A percentile compares a stretch with the other conserved stretches of the same genome.
These are phyloP conservation scores for Austroboletus festivus DNA, from an alignment of 768 basidiomycete genomes.

Conservation along the genomic window DNA sequence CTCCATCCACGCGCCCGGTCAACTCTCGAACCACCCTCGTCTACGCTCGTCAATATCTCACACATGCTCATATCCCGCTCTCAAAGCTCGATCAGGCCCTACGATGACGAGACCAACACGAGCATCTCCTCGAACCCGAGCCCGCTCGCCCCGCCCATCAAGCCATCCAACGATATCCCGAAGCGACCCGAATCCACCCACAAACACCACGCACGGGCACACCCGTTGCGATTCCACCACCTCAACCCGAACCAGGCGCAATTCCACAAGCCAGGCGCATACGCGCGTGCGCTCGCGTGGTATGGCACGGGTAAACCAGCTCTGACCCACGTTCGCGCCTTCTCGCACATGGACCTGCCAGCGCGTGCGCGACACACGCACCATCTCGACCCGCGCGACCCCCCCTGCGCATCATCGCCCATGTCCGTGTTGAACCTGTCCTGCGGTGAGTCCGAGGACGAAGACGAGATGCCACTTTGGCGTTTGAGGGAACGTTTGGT, in stretches of 20 bases:
- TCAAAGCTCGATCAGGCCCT: constrained; percentile 12
- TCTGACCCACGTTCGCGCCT: no score
- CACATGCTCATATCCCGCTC: constrained; percentile 23
- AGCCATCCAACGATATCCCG: background rate
- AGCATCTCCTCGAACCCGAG: constrained; percentile 4
- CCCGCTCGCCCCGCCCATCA: background rate
- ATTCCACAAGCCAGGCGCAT: no score
- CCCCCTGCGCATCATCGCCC: constrained; percentile 15
- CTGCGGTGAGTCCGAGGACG: constrained; percentile 2
- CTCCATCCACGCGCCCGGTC: background rate
- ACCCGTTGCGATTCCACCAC: background rate
- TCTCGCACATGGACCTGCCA: constrained; percentile 3
- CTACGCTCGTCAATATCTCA: constrained; percentile 7
- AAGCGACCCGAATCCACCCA: background rate
- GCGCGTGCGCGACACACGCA: constrained; percentile 11
- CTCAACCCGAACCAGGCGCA: constrained; percentile 6
- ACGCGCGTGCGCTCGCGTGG: no score
- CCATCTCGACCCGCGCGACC: no score
- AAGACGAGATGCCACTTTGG: constrained; percentile 18
- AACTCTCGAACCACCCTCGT: background rate
- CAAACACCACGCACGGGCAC: background rate
- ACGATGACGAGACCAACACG: constrained; percentile 6
- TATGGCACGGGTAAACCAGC: no score
- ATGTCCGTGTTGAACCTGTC: constrained; percentile 18
- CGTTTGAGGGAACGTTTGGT: constrained; percentile 10